Percentiles rank a stretch among this genome's conserved stretches.
These are phyloP conservation scores for Phytophthora meadii DNA, from an alignment of 352 stramenopile genomes.

Conservation along the genomic window DNA sequence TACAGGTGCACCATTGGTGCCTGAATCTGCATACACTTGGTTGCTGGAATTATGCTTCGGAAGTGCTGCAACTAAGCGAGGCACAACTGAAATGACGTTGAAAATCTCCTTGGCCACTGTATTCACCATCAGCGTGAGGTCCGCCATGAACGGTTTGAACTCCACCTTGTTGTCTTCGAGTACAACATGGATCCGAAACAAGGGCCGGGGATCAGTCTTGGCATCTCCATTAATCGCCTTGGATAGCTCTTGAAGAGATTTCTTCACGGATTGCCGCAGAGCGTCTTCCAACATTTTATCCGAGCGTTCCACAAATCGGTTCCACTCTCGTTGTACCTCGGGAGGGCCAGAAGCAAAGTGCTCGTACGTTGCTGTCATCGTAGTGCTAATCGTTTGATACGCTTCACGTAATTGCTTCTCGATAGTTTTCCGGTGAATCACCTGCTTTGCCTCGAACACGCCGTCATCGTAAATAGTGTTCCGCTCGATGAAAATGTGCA, in stretches of 20 bases:
- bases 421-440: slow-evolving; percentile 86
- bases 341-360: slow-evolving; percentile 90
- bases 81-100: slow-evolving; percentile 92
- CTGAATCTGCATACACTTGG: slow-evolving; percentile 26
- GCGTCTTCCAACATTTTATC: slow-evolving; percentile 93
- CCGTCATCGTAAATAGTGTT: slow-evolving; percentile 94
- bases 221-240: slow-evolving; percentile 95
- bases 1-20: not conserved
- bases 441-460: slow-evolving; percentile 93
- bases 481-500: slow-evolving; percentile 94
- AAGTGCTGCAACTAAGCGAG: slow-evolving; percentile 76
- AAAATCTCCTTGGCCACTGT: slow-evolving; percentile 96
- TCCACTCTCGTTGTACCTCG: slow-evolving; percentile 94
- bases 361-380: slow-evolving; percentile 92
- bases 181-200: slow-evolving; percentile 94
- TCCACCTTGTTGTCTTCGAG: slow-evolving; percentile 94
- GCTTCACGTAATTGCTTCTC: slow-evolving; percentile 79
- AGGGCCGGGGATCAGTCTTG: slow-evolving; percentile 90
- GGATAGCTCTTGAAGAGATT: slow-evolving; percentile 94
- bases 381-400: slow-evolving; percentile 88
- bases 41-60: slow-evolving; percentile 28
- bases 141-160: slow-evolving; percentile 94
- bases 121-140: slow-evolving; percentile 95
- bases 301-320: slow-evolving; percentile 88
- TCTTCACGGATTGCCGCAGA: slow-evolving; percentile 93